These are phyloP conservation scores for Tolypocladium nubicola DNA, from an alignment of 2,329 filamentous ascomycete genomes.

Conservation along the genomic window DNA sequence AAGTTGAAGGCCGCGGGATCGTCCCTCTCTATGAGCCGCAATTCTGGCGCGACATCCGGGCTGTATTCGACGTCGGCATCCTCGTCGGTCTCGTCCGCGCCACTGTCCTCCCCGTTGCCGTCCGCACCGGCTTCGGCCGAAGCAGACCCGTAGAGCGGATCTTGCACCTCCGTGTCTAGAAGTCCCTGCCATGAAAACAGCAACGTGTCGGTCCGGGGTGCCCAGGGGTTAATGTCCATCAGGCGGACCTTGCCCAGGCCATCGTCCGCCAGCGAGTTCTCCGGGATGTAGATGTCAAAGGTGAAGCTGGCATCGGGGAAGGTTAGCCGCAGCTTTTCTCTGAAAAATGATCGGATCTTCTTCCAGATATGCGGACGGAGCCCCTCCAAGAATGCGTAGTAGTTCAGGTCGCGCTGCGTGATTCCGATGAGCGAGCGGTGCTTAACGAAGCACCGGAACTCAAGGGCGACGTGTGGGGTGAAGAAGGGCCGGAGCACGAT, in stretches of 20 bases:
- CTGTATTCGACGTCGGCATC: slow-evolving; percentile 36
- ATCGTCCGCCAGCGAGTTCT: slow-evolving; percentile 40
- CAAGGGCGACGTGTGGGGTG: slow-evolving; percentile 77
- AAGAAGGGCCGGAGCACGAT: slow-evolving; percentile 84
- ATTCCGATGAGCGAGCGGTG: slow-evolving; percentile 70
- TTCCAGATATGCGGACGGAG: slow-evolving; percentile 56
- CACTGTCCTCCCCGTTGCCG: slow-evolving; percentile 21
- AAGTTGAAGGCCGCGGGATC: slow-evolving; percentile 88
- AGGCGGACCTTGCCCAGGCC: slow-evolving; percentile 69
- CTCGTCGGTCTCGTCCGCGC: slow-evolving; percentile 27
- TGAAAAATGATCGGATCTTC: slow-evolving; percentile 70
- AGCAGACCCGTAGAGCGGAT: slow-evolving; percentile 40
- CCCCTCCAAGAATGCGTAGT: slow-evolving; percentile 68
- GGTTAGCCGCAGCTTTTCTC: slow-evolving; percentile 57
- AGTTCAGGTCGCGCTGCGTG: slow-evolving; percentile 80
- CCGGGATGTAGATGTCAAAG: slow-evolving; percentile 88
- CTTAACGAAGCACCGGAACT: slow-evolving; percentile 94
- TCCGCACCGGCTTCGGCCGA: slow-evolving; percentile 17
- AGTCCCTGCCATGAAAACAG: slow-evolving; percentile 88
- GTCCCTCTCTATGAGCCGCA: slow-evolving; percentile 71
- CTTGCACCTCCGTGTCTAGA: slow-evolving; percentile 56
- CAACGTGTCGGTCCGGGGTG: slow-evolving; percentile 74
- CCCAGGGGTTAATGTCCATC: slow-evolving; percentile 95
- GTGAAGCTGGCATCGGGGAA: slow-evolving; percentile 79
- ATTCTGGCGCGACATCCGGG: slow-evolving; percentile 58